Percentiles rank a stretch among this genome's conserved stretches.
These are phyloP conservation scores for Orobanche coerulescens DNA, from an alignment of 257 asterid species.

Conservation along the genomic window DNA sequence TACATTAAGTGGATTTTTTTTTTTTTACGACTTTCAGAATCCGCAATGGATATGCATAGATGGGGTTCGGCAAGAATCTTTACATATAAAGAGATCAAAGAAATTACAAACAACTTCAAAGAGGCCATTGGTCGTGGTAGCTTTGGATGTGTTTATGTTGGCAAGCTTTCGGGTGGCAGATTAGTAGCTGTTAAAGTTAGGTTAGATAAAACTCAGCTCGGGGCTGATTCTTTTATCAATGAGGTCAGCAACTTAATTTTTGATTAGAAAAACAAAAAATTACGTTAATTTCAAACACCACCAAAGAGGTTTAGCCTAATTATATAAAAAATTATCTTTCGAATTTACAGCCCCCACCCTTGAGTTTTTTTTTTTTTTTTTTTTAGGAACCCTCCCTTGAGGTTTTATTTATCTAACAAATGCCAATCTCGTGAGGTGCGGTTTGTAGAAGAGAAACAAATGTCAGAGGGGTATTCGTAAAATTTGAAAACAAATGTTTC, in stretches of 20 bases:
- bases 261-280: no score
- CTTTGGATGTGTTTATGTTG: conserved; percentile 75
- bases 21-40: conserved; percentile 25
- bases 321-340: no score
- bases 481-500: no score
- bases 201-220: conserved; percentile 72
- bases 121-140: conserved; percentile 81
- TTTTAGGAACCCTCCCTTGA: no score
- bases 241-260: conserved; percentile 41
- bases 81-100: conserved; percentile 70
- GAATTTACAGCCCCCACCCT: no score
- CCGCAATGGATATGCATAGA: conserved; percentile 36
- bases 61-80: conserved; percentile 66
- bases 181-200: conserved; percentile 85
- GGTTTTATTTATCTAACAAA: no score
- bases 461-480: no score
- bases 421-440: no score
- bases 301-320: no score
- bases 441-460: no score
- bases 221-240: conserved; percentile 83
- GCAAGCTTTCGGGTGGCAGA: conserved; percentile 69
- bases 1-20: conserved; percentile 1
- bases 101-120: conserved; percentile 77
- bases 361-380: no score
- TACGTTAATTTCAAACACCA: no score